Evolutionary conservation across 192 early-diverging fungal genomes (phyloP).

Genomic region (Lunasporangiospora selenospora): DNA sequence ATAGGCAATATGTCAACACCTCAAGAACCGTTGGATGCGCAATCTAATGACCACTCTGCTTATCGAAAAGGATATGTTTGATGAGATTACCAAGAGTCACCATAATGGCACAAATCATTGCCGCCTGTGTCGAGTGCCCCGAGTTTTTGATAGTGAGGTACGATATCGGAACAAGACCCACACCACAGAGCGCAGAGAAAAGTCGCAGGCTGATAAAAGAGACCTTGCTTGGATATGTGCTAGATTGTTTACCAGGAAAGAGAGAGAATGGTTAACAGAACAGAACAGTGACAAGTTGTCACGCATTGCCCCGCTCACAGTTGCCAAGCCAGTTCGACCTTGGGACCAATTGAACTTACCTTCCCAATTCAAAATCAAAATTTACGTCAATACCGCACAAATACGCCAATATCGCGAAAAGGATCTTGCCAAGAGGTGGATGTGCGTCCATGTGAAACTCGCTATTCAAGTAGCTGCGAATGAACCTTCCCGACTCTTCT

Average conservation of each 20-base stretch:
- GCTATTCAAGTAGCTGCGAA: slow-evolving; percentile 79
- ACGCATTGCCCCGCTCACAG: background rate
- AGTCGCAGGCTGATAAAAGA: slow-evolving; percentile 88
- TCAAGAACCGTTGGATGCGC: too few species aligned
- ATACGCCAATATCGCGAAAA: slow-evolving; percentile 77
- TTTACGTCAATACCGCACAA: slow-evolving; percentile 88
- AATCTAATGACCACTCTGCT: too few species aligned
- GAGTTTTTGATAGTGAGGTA: slow-evolving; percentile 83
- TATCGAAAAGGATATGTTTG: too few species aligned
- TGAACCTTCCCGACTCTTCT: slow-evolving; percentile 96
- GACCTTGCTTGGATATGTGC: slow-evolving; percentile 59
- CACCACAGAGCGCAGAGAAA: slow-evolving; percentile 75
- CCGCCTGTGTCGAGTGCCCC: slow-evolving; percentile 74
- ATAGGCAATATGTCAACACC: too few species aligned
- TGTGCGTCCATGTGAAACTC: slow-evolving; percentile 94
- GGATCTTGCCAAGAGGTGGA: slow-evolving; percentile 89
- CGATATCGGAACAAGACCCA: slow-evolving; percentile 77
- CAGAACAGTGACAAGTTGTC: background rate
- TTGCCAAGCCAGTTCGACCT: background rate
- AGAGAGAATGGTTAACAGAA: background rate
- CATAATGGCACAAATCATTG: slow-evolving; percentile 79
- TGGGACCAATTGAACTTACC: slow-evolving; percentile 52
- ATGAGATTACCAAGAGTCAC: slow-evolving; percentile 73
- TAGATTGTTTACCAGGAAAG: background rate
- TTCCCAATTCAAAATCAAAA: slow-evolving; percentile 91